phyloP scores from a whole-genome alignment of 768 basidiomycete species.

The Zangia roseola region DNA sequence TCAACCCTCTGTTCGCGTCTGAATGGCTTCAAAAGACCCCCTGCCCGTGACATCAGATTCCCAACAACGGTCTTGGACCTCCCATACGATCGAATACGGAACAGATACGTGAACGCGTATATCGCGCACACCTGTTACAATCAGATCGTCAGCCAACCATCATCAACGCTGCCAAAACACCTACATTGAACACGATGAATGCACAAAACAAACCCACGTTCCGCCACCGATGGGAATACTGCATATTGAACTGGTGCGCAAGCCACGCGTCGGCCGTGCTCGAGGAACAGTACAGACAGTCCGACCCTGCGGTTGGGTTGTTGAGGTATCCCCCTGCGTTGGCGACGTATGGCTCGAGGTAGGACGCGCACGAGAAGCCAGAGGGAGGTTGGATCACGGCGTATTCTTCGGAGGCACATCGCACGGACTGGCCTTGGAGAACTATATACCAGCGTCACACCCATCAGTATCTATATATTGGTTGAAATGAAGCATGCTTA shows the following conservation, averaged over 20 bases:
- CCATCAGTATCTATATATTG: background rate
- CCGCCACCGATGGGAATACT: constrained; percentile 50
- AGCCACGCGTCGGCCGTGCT: constrained; percentile 57
- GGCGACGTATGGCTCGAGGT: constrained; percentile 42
- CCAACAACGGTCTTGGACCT: background rate
- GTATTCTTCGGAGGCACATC: constrained; percentile 63
- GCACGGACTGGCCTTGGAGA: constrained; percentile 47
- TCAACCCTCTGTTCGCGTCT: too few species aligned
- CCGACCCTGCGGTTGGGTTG: constrained; percentile 36
- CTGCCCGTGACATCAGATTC: too few species aligned
- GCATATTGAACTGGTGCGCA: constrained; percentile 51
- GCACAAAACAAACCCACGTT: constrained; percentile 46
- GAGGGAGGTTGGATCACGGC: constrained; percentile 49
- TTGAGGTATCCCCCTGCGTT: constrained; percentile 47
- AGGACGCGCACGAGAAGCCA: constrained; percentile 47
- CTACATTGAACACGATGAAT: constrained; percentile 33
- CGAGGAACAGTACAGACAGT: constrained; percentile 56
- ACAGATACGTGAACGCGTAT: constrained; percentile 56
- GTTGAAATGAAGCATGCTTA: constrained; percentile 28
- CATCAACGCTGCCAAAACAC: too few species aligned
- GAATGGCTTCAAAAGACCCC: too few species aligned
- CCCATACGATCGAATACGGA: constrained; percentile 42
- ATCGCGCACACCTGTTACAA: constrained; percentile 40
- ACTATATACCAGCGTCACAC: constrained; percentile 31
- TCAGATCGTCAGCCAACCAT: background rate